Percentiles rank a stretch among this genome's conserved stretches.
phyloP scores from a whole-genome alignment of 2,329 filamentous ascomycete species.

The Akanthomyces lecanii region DNA sequence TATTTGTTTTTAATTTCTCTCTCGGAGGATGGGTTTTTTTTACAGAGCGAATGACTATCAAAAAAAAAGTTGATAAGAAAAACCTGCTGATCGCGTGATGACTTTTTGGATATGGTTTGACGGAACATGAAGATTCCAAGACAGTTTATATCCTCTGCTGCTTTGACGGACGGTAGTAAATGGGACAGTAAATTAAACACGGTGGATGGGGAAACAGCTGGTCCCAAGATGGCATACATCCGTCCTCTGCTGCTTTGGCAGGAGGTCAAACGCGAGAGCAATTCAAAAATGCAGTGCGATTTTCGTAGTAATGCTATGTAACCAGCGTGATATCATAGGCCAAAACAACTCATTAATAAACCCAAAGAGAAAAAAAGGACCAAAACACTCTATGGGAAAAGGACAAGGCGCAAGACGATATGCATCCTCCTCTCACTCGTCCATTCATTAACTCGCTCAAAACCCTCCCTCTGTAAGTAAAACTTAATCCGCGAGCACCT shows the following conservation, averaged over 20 bases:
- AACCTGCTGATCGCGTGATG: too few species aligned
- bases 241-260: too few species aligned
- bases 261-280: too few species aligned
- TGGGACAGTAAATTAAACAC: too few species aligned
- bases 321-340: slow-evolving; percentile 6
- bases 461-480: too few species aligned
- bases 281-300: not conserved
- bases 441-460: not conserved
- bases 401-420: not conserved
- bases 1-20: not conserved
- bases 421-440: not conserved
- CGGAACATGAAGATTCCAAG: too few species aligned
- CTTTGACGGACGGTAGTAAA: too few species aligned
- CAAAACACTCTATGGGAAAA: not conserved
- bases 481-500: slow-evolving; percentile 68
- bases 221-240: too few species aligned
- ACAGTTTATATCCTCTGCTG: too few species aligned
- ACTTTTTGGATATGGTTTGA: not conserved
- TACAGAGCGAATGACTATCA: slow-evolving; percentile 10
- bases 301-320: not conserved
- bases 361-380: not conserved
- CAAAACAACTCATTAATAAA: slow-evolving; percentile 2
- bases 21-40: not conserved
- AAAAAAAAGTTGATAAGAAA: slow-evolving; percentile 7
- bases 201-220: too few species aligned